A percentile compares a stretch with the other conserved stretches of the same genome.
phyloP scores from a whole-genome alignment of 441 rosid species.

The Gossypium trilobum region DNA sequence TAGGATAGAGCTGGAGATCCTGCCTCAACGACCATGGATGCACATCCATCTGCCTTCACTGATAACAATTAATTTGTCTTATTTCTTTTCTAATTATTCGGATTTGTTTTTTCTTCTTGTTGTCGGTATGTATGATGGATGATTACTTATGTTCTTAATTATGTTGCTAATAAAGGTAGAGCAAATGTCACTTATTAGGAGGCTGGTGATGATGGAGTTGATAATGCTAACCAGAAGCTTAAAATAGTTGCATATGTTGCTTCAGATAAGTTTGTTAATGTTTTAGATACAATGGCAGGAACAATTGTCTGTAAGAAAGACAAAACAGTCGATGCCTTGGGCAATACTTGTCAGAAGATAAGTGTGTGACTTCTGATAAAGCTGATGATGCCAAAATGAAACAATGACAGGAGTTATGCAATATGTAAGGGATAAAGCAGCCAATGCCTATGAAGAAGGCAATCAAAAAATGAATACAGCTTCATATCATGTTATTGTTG shows the following conservation, averaged over 20 bases:
- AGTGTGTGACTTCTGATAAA: constrained; percentile 8
- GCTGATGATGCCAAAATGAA: constrained; percentile 21
- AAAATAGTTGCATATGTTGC: constrained; percentile 6
- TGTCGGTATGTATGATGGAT: too few relatives aligned
- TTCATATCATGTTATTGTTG: neutral
- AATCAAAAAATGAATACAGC: constrained; percentile 16
- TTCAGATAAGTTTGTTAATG: neutral
- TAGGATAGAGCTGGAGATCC: constrained; percentile 25
- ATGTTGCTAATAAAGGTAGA: too few relatives aligned
- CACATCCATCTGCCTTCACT: constrained; percentile 24
- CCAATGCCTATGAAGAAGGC: constrained; percentile 20
- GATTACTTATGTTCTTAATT: too few relatives aligned
- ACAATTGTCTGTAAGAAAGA: constrained; percentile 20
- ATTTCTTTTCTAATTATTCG: neutral
- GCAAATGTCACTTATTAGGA: too few relatives aligned
- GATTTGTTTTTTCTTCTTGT: too few relatives aligned
- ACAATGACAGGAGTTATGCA: constrained; percentile 22
- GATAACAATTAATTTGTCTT: constrained; percentile 17
- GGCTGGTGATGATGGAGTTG: constrained; percentile 6
- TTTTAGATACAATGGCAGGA: constrained; percentile 5
- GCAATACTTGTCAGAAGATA: constrained; percentile 13
- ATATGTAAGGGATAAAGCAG: constrained; percentile 21
- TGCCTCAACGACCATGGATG: constrained; percentile 26
- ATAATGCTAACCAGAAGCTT: constrained; percentile 11
- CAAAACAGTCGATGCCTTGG: constrained; percentile 14